Percentiles rank a stretch among this genome's conserved stretches.
Conservation (phyloP, 192 early-diverging fungal genomes). For the Pilobolus umbonatus region DNA sequence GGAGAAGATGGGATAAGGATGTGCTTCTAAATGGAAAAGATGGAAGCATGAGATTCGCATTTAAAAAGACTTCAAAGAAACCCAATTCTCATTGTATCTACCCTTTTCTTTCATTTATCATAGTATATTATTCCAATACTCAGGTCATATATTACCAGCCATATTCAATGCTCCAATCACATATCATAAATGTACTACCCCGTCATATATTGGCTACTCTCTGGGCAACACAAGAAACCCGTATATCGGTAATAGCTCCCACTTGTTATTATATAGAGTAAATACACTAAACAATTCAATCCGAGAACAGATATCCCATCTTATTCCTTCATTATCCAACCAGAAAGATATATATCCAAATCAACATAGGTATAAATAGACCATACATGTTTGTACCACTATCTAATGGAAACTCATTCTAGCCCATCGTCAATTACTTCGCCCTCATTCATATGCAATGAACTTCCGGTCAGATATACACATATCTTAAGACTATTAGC, state of each 20-base stretch:
- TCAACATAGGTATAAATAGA: too few species aligned
- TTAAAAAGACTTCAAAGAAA: constrained; percentile 6
- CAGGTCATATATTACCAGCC: not conserved
- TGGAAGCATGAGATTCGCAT: too few species aligned
- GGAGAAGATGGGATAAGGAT: too few species aligned
- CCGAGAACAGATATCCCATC: constrained; percentile 9
- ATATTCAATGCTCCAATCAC: constrained; percentile 20
- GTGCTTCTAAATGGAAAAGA: constrained; percentile 12
- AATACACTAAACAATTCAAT: not conserved
- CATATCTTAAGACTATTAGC: constrained; percentile 25
- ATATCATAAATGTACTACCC: constrained; percentile 24
- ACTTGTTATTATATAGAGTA: not conserved
- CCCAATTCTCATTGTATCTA: not conserved
- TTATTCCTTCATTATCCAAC: not conserved
- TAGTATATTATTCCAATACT: too few species aligned
- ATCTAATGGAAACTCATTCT: too few species aligned
- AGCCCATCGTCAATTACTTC: constrained; percentile 13
- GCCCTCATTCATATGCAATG: constrained; percentile 21
- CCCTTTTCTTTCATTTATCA: too few species aligned
- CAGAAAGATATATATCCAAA: not conserved
- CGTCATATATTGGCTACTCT: constrained; percentile 12
- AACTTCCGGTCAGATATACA: constrained; percentile 27
- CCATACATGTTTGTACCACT: too few species aligned
- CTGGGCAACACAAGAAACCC: constrained; percentile 29
- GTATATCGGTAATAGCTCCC: constrained; percentile 28